phyloP scores from a whole-genome alignment of 306 rosid species.

The Castanea crenata region DNA sequence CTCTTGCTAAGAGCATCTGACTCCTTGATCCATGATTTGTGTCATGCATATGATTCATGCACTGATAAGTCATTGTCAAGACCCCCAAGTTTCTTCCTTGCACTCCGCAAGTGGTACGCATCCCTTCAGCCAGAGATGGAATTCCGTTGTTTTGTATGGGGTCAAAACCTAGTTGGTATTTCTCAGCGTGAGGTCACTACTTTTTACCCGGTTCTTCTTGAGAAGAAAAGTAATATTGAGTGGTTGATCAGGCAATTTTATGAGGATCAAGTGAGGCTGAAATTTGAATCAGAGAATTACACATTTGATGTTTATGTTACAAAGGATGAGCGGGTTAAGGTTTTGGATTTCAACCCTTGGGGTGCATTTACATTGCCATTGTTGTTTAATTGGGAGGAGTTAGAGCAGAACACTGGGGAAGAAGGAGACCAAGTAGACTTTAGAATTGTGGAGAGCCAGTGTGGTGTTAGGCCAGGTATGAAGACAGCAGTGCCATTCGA shows the following conservation, averaged over 20 bases:
- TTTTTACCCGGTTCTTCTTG: slow-evolving; percentile 57
- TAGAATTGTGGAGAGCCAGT: slow-evolving; percentile 69
- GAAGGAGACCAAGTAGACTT: slow-evolving; percentile 37
- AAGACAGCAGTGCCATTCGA: slow-evolving; percentile 82
- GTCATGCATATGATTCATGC: slow-evolving; percentile 83
- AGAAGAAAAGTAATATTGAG: slow-evolving; percentile 35
- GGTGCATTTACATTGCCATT: slow-evolving; percentile 67
- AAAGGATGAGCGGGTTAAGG: slow-evolving; percentile 47
- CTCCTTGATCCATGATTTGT: slow-evolving; percentile 72
- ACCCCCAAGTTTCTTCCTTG: slow-evolving; percentile 59
- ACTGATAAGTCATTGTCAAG: slow-evolving; percentile 44
- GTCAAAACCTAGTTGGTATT: slow-evolving; percentile 48
- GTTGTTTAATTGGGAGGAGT: slow-evolving; percentile 73
- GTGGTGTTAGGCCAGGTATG: slow-evolving; percentile 72
- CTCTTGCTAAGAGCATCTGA: slow-evolving; percentile 72
- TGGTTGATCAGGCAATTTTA: slow-evolving; percentile 45
- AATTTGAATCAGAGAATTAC: slow-evolving; percentile 60
- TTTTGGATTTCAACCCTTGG: slow-evolving; percentile 88
- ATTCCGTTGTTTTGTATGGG: slow-evolving; percentile 64
- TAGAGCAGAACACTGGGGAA: slow-evolving; percentile 37
- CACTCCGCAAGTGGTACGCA: slow-evolving; percentile 77
- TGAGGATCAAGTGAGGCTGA: slow-evolving; percentile 25
- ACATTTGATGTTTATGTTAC: slow-evolving; percentile 69
- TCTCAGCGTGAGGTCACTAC: slow-evolving; percentile 80
- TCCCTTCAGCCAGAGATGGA: slow-evolving; percentile 72